phyloP scores from a whole-genome alignment of 148 eudicot genomes.

The Nyssa sinensis region DNA sequence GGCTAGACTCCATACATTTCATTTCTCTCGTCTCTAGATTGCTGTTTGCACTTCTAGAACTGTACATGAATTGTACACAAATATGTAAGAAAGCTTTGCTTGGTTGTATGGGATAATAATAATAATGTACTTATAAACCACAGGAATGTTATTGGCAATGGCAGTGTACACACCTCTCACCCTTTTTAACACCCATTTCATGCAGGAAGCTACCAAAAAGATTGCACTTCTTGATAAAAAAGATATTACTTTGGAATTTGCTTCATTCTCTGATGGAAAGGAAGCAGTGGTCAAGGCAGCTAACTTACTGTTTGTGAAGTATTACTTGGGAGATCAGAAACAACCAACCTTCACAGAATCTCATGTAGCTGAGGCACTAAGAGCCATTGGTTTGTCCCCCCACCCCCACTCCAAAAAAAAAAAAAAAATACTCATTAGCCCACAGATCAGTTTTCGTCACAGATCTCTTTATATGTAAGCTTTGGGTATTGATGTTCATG shows the following conservation, averaged over 20 bases:
- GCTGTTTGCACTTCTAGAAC: not conserved
- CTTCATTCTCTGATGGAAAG: conserved; percentile 70
- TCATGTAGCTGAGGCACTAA: conserved; percentile 62
- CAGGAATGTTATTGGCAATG: not conserved
- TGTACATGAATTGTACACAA: not conserved
- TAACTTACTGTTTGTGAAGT: conserved; percentile 53
- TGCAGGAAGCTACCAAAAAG: conserved; percentile 45
- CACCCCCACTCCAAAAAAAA: not conserved
- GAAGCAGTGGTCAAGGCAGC: conserved; percentile 82
- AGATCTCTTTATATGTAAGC: not conserved
- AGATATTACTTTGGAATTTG: conserved; percentile 55
- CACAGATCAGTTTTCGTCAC: not conserved
- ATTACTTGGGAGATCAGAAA: conserved; percentile 43
- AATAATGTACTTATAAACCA: not conserved
- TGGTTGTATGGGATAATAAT: not conserved
- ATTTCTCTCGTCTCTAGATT: not conserved
- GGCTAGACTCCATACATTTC: not conserved
- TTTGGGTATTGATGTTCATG: not conserved
- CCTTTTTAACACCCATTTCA: not conserved
- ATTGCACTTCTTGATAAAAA: conserved; percentile 28
- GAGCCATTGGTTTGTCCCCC: conserved; percentile 50
- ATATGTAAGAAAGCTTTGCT: not conserved
- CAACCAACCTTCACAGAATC: conserved; percentile 61
- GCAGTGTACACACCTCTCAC: not conserved
- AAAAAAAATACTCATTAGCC: not conserved